A percentile compares a stretch with the other conserved stretches of the same genome.
These are phyloP conservation scores for Coriaria nepalensis DNA, from an alignment of 306 rosid genomes.

Conservation along the genomic window DNA sequence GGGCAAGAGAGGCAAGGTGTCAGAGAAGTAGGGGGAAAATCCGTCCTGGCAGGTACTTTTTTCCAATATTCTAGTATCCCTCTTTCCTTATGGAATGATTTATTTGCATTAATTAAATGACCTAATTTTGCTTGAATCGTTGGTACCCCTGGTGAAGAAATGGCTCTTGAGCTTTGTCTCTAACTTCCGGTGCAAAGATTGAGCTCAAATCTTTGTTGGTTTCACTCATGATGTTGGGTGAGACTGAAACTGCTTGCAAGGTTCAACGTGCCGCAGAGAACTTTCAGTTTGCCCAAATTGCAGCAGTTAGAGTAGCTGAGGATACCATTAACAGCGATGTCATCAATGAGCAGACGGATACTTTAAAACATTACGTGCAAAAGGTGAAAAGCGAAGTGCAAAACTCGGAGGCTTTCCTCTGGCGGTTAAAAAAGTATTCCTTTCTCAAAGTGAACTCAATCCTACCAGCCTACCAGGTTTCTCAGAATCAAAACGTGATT, in stretches of 20 bases:
- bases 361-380: conserved; percentile 53
- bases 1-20: conserved; percentile 70
- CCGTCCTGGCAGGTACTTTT: conserved; percentile 86
- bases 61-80: conserved; percentile 2
- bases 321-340: conserved; percentile 47
- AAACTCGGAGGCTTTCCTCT: conserved; percentile 55
- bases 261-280: conserved; percentile 67
- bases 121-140: conserved; percentile 16
- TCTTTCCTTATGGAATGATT: background rate
- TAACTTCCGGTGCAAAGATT: conserved; percentile 39
- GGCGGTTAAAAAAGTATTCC: conserved; percentile 54
- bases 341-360: conserved; percentile 56
- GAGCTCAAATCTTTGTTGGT: conserved; percentile 72
- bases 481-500: too few species aligned
- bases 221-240: conserved; percentile 69
- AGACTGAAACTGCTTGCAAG: conserved; percentile 67
- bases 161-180: conserved; percentile 79
- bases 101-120: conserved; percentile 1
- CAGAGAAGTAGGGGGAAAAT: conserved; percentile 91
- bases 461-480: too few species aligned
- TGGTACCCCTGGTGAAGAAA: conserved; percentile 76
- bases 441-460: too few species aligned
- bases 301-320: conserved; percentile 69
- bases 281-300: conserved; percentile 72
- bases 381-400: conserved; percentile 40